Evolutionary conservation across 2,329 filamentous ascomycete species (phyloP).

Genomic region (Aspergillus ustus): DNA sequence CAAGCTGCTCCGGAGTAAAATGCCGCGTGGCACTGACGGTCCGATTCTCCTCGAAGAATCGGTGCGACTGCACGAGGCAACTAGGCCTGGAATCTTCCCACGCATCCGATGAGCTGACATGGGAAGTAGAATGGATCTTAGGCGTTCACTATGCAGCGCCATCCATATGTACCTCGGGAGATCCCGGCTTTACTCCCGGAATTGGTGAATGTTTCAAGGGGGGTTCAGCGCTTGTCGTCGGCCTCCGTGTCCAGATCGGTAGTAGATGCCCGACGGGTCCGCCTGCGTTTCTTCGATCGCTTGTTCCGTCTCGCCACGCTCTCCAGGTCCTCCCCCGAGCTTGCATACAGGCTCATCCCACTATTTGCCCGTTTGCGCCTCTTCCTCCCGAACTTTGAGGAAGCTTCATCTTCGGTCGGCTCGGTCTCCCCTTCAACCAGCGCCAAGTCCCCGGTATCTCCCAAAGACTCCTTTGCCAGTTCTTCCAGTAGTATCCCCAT

Average conservation of each 20-base stretch:
- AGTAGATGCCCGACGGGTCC: conserved; percentile 24
- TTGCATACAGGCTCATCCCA: conserved; percentile 25
- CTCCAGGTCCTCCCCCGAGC: conserved; percentile 31
- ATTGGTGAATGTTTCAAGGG: background rate
- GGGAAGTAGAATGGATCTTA: background rate
- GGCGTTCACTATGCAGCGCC: too few relatives aligned
- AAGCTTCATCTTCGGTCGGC: conserved; percentile 27
- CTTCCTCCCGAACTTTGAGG: conserved; percentile 7
- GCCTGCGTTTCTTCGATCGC: conserved; percentile 33
- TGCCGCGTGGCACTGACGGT: background rate
- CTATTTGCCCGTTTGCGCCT: conserved; percentile 29
- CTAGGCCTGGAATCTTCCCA: background rate
- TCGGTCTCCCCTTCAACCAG: conserved; percentile 56
- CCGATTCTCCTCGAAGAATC: background rate
- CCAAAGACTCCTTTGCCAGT: conserved; percentile 55
- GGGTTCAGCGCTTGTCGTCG: conserved; percentile 26
- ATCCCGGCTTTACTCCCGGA: background rate
- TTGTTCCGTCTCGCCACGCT: conserved; percentile 26
- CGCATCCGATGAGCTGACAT: background rate
- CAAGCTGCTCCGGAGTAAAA: background rate
- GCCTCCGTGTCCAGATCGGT: conserved; percentile 30
- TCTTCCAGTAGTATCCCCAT: conserved; percentile 66
- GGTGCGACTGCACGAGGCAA: background rate
- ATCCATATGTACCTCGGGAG: background rate
- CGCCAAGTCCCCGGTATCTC: conserved; percentile 62